Percentiles rank a stretch among this genome's conserved stretches.
phyloP scores from a whole-genome alignment of 2,329 filamentous ascomycete genomes.

The Penicillium oxalicum region DNA sequence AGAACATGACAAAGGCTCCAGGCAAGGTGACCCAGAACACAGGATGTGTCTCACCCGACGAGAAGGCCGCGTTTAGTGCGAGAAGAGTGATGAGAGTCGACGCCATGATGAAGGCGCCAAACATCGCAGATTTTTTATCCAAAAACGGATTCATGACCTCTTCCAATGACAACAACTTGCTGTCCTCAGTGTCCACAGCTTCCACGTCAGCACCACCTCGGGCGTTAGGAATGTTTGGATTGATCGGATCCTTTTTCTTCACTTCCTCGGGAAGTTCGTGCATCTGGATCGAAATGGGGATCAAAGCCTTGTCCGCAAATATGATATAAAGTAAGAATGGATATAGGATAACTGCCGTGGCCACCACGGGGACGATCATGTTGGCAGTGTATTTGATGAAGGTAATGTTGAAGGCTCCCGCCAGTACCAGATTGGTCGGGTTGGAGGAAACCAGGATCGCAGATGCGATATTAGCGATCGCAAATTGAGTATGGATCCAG shows the following conservation, averaged over 20 bases:
- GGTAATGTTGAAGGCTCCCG: conserved; percentile 64
- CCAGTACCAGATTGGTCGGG: conserved; percentile 68
- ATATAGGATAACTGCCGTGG: conserved; percentile 63
- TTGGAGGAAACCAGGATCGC: conserved; percentile 73
- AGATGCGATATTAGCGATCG: conserved; percentile 66
- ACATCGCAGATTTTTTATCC: conserved; percentile 59
- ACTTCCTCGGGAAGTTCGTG: conserved; percentile 58
- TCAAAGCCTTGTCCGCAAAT: conserved; percentile 58
- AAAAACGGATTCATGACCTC: conserved; percentile 72
- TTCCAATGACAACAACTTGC: conserved; percentile 56
- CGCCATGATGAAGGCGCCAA: conserved; percentile 62
- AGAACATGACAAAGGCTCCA: conserved; percentile 62
- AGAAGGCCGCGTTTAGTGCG: conserved; percentile 57
- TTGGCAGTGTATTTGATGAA: conserved; percentile 72
- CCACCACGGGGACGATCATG: conserved; percentile 65
- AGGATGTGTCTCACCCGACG: conserved; percentile 46
- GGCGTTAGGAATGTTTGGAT: conserved; percentile 65
- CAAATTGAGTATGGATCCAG: conserved; percentile 68
- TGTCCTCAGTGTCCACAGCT: conserved; percentile 46
- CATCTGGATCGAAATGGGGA: conserved; percentile 62
- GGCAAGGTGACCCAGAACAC: conserved; percentile 66
- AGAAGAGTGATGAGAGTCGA: conserved; percentile 61
- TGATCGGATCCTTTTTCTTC: conserved; percentile 54
- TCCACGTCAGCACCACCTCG: conserved; percentile 51
- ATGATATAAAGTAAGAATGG: conserved; percentile 65